phyloP scores from a whole-genome alignment of 768 basidiomycete species.

The Rickenella mellea region DNA sequence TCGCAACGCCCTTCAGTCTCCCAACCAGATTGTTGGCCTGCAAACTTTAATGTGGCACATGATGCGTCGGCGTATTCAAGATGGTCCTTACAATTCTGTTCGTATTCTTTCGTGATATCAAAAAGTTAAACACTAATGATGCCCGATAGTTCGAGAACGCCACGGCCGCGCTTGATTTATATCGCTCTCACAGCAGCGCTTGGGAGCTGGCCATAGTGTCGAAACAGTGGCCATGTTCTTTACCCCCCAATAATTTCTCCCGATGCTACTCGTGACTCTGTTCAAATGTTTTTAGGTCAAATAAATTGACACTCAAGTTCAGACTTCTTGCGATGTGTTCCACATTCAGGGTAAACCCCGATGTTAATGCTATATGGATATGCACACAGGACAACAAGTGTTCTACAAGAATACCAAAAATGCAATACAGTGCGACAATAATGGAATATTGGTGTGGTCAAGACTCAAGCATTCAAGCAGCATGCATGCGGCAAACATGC shows the following conservation, averaged over 20 bases:
- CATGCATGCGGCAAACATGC: slow-evolving; percentile 29
- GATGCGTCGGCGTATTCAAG: slow-evolving; percentile 70
- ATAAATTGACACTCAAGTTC: too few species aligned
- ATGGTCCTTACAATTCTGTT: slow-evolving; percentile 64
- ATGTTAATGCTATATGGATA: too few species aligned
- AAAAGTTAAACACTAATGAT: too few species aligned
- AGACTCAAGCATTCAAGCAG: background rate
- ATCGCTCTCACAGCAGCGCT: slow-evolving; percentile 45
- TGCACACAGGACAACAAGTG: background rate
- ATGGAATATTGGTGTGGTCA: background rate
- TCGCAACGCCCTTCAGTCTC: slow-evolving; percentile 55
- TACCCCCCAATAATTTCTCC: slow-evolving; percentile 74
- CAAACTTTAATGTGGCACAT: slow-evolving; percentile 77
- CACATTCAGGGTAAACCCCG: too few species aligned
- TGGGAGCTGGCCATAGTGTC: slow-evolving; percentile 57
- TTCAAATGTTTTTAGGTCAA: too few species aligned
- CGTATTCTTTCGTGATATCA: too few species aligned
- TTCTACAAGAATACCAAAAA: background rate
- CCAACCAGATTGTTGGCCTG: slow-evolving; percentile 61
- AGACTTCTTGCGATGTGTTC: too few species aligned
- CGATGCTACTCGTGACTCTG: slow-evolving; percentile 57
- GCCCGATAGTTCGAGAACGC: slow-evolving; percentile 81
- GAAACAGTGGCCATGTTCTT: slow-evolving; percentile 64
- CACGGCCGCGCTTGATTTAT: slow-evolving; percentile 43
- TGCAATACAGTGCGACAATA: background rate